Percentiles rank a stretch among this genome's conserved stretches.
Conservation (phyloP, 306 rosid genomes). For the Vigna radiata region DNA sequence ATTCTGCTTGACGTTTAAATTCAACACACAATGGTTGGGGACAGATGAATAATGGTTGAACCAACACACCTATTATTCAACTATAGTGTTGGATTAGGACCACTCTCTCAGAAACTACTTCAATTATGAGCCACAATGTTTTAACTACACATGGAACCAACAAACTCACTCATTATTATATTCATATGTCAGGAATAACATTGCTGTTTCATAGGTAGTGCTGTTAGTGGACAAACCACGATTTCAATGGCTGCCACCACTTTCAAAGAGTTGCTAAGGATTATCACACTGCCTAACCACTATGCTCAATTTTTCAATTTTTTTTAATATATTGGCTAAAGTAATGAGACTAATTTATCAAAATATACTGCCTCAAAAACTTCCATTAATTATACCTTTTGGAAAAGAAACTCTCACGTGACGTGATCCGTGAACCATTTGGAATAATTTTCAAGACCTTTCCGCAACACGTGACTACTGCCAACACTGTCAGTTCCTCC, state of each 20-base stretch:
- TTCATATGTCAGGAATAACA: not conserved
- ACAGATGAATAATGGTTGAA: constrained; percentile 36
- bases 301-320: no score
- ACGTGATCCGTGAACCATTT: constrained; percentile 8
- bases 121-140: constrained; percentile 37
- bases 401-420: constrained; percentile 6
- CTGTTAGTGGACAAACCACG: constrained; percentile 38
- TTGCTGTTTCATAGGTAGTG: not conserved
- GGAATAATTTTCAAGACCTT: constrained; percentile 5
- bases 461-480: constrained; percentile 31
- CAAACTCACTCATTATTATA: constrained; percentile 27
- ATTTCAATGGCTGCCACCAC: constrained; percentile 9
- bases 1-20: not conserved
- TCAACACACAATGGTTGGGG: not conserved
- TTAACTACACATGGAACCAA: constrained; percentile 37
- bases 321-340: not conserved
- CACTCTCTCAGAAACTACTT: not conserved
- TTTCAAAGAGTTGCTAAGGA: constrained; percentile 7
- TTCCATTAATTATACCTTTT: not conserved
- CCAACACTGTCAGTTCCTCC: not conserved
- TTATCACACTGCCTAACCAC: not conserved
- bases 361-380: not conserved
- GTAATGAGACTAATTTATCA: not conserved
- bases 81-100: not conserved
- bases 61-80: constrained; percentile 33